A percentile compares a stretch with the other conserved stretches of the same genome.
These are phyloP conservation scores for Hericium rajendrae DNA, from an alignment of 768 basidiomycete genomes.

Conservation along the genomic window DNA sequence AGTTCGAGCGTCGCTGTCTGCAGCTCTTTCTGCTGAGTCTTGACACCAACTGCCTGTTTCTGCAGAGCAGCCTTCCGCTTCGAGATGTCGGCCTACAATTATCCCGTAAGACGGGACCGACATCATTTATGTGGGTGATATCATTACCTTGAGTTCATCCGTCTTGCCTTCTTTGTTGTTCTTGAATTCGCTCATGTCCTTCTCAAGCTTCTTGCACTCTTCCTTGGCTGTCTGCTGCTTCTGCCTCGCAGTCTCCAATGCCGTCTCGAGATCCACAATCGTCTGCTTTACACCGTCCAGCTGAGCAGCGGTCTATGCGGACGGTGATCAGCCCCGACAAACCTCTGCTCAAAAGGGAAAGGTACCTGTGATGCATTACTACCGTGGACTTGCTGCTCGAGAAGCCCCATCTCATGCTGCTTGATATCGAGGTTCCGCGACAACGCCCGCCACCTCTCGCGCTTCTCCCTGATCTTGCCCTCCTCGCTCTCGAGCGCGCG, in stretches of 20 bases:
- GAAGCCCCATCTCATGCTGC: constrained; percentile 72
- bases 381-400: constrained; percentile 77
- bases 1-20: constrained; percentile 83
- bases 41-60: constrained; percentile 73
- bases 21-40: constrained; percentile 81
- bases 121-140: background rate
- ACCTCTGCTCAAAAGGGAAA: constrained; percentile 3
- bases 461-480: constrained; percentile 34
- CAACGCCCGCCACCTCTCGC: constrained; percentile 53
- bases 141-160: constrained; percentile 76
- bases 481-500: constrained; percentile 47
- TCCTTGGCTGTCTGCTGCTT: constrained; percentile 70
- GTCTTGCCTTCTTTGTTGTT: constrained; percentile 98
- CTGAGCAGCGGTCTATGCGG: constrained; percentile 62
- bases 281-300: constrained; percentile 62
- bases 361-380: constrained; percentile 85
- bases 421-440: constrained; percentile 77
- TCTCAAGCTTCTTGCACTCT: constrained; percentile 82
- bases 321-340: background rate
- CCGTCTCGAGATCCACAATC: constrained; percentile 47
- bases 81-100: constrained; percentile 58
- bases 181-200: constrained; percentile 98
- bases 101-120: background rate
- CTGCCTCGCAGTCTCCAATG: constrained; percentile 55
- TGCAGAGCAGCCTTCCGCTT: constrained; percentile 75